Evolutionary conservation across 163 green algal genomes (phyloP), one percentile per base, ranked within the genome.

Genomic region (Scenedesmus sp.): DNA sequence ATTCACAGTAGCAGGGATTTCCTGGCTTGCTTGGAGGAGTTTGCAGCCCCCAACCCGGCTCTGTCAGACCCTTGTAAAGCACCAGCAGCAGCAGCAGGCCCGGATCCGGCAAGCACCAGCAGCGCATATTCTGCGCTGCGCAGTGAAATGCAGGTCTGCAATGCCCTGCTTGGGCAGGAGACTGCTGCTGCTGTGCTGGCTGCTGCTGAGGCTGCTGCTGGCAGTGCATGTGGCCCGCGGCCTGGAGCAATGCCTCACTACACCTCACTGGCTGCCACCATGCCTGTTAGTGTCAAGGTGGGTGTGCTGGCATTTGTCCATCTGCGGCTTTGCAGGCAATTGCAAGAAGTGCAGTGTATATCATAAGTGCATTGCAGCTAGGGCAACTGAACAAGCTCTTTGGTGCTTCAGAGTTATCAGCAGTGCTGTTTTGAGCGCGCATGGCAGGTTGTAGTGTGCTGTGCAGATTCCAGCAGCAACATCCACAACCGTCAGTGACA

Each of bases 151-250:
- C 70, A 52, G 70, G 70, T 23, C 4, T 79, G 23, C 23, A n/a
- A 46, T 16, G 23, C 70, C 3, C 70, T 79, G 70, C 70, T 79
- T 3, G 70, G 70, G 1, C 70, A 79, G 23, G 70, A 79, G 70
- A 23, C 70, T 79, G 70, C 70, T 79, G 70, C 70, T 79, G 70
- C 70, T 79, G 70, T 79, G 70, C 23, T 79, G 70, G 70, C 70
- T 79, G 70, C 70, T 1, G 70, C 70, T 52, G 70, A 52, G 70
- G 70, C 70, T 79, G 70, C 70, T 13, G 70, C 70, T 52, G 70
- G 70, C 70, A 79, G 5, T 52, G 70, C 70, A 5, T 15, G 23
- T 52, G 70, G 70, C 5, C 70, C 70, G 23, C 8, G 6, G 23
- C 70, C 70, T 79, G 70, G 70, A 10, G 70, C 46, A 3, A 52